Evolutionary conservation across 1,139 yeast species (phyloP).

Genomic region (Suhomyces coccinellae): DNA sequence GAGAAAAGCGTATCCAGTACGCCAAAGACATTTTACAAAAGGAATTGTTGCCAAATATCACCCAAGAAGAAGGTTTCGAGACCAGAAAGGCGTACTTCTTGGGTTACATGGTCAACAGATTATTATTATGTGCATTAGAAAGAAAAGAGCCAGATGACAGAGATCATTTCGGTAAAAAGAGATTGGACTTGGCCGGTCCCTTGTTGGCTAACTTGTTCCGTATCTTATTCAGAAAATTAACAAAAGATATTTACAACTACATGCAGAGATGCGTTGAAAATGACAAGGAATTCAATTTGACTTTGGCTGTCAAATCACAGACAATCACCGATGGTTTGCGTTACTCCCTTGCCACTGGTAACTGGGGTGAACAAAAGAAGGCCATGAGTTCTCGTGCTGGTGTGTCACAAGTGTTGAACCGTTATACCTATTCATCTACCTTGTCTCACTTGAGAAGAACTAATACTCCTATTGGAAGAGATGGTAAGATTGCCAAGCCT

Average conservation of each 20-base stretch:
- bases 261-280: conserved; percentile 99
- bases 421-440: conserved; percentile 97
- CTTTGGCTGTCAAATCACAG: conserved; percentile 94
- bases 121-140: conserved; percentile 91
- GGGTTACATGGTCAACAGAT: conserved; percentile 96
- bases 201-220: conserved; percentile 92
- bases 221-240: conserved; percentile 87
- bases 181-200: conserved; percentile 98
- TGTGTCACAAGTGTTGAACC: conserved; percentile 96
- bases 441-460: conserved; percentile 98
- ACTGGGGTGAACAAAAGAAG: conserved; percentile 99
- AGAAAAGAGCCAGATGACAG: conserved; percentile 98
- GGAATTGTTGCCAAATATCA: conserved; percentile 94
- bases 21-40: conserved; percentile 95
- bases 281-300: conserved; percentile 93
- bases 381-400: conserved; percentile 99
- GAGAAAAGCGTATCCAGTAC: conserved; percentile 97
- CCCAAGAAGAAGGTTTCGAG: conserved; percentile 96
- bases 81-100: conserved; percentile 94
- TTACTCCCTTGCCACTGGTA: conserved; percentile 97
- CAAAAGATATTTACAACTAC: conserved; percentile 92
- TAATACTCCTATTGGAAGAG: conserved; percentile 98
- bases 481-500: conserved; percentile 97
- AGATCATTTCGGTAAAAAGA: conserved; percentile 98
- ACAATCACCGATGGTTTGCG: conserved; percentile 97